phyloP scores from a whole-genome alignment of 305 asterid species.

The Vinca major region DNA sequence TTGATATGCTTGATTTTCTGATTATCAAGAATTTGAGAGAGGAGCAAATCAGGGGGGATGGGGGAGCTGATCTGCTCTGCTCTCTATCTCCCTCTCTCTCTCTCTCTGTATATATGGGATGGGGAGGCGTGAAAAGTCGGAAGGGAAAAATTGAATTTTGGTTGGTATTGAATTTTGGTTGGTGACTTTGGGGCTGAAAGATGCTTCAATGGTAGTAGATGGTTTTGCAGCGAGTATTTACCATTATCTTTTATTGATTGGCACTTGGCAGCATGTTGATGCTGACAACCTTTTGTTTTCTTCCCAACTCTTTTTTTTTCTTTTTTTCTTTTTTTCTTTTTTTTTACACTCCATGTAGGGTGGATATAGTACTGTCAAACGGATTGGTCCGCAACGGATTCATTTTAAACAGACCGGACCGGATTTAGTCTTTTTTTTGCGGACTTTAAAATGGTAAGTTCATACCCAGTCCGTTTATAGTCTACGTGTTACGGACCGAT shows the following conservation, averaged over 20 bases:
- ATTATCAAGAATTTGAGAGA: neutral
- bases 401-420: too few relatives aligned
- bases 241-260: too few relatives aligned
- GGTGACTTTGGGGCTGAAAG: conserved; percentile 12
- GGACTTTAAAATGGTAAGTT: too few relatives aligned
- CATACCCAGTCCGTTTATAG: too few relatives aligned
- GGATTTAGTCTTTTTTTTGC: too few relatives aligned
- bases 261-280: neutral
- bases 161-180: conserved; percentile 15
- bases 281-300: neutral
- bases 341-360: too few relatives aligned
- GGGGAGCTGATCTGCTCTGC: neutral
- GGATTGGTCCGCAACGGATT: too few relatives aligned
- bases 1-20: neutral
- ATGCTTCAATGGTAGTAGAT: conserved; percentile 7
- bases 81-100: neutral
- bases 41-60: conserved; percentile 7
- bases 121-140: neutral
- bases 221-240: too few relatives aligned
- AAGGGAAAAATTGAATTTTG: conserved; percentile 6
- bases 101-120: neutral
- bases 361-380: too few relatives aligned
- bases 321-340: too few relatives aligned
- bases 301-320: neutral
- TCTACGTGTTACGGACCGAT: too few relatives aligned